These are phyloP conservation scores for Ustilago loliicola DNA, from an alignment of 1,284 basidiomycete genomes.

Conservation along the genomic window DNA sequence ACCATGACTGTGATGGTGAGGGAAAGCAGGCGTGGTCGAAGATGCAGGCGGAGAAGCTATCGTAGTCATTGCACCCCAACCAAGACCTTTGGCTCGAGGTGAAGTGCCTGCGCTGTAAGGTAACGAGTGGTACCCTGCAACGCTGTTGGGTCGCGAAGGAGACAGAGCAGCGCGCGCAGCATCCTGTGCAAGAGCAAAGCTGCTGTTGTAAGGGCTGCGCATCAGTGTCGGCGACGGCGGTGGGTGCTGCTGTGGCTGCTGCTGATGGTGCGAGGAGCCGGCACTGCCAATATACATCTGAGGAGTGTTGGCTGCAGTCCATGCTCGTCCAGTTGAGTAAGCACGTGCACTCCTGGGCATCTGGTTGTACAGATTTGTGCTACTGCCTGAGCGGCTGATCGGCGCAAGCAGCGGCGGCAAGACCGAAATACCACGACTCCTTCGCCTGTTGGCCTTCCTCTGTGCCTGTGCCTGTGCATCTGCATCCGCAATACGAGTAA, in stretches of 20 bases:
- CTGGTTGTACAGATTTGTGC: conserved; percentile 49
- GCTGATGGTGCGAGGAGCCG: conserved; percentile 40
- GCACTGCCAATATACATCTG: conserved; percentile 53
- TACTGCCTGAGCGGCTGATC: conserved; percentile 49
- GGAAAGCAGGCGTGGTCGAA: conserved; percentile 3
- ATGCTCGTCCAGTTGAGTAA: conserved; percentile 51
- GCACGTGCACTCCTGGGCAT: conserved; percentile 41
- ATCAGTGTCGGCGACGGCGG: conserved; percentile 47
- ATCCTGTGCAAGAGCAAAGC: conserved; percentile 47
- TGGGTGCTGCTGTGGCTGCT: conserved; percentile 10
- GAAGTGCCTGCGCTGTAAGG: conserved; percentile 51
- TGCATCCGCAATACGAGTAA: conserved; percentile 37
- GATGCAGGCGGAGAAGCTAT: conserved; percentile 39
- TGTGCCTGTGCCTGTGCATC: conserved; percentile 42
- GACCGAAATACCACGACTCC: conserved; percentile 59
- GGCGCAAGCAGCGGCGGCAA: conserved; percentile 62
- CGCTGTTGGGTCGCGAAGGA: conserved; percentile 50
- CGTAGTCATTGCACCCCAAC: conserved; percentile 63
- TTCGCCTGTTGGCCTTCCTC: conserved; percentile 50
- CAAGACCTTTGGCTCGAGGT: conserved; percentile 59
- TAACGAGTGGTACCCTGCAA: conserved; percentile 31
- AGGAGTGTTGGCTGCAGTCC: conserved; percentile 41
- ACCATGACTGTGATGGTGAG: conserved; percentile 7
- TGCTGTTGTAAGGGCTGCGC: conserved; percentile 48
- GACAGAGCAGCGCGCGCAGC: conserved; percentile 40